A percentile compares a stretch with the other conserved stretches of the same genome.
Evolutionary conservation across 805 yeast genomes (phyloP).

Genomic region (Ogataea trehalophila): DNA sequence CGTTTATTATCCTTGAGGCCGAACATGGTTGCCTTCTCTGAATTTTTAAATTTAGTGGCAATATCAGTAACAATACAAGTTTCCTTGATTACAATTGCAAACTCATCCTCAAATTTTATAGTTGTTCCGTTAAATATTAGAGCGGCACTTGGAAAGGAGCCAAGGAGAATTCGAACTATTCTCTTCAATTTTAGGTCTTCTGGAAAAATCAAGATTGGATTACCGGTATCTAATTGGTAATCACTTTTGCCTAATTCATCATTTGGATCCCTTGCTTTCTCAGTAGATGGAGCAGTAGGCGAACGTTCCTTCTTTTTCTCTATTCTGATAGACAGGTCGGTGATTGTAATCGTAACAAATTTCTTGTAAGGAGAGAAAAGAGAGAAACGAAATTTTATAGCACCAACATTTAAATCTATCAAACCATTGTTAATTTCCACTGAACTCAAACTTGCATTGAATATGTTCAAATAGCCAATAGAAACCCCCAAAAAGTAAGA

Average conservation of each 20-base stretch:
- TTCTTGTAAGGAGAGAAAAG: conserved; percentile 10
- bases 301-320: not conserved
- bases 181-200: conserved; percentile 7
- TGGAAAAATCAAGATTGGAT: conserved; percentile 17
- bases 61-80: conserved; percentile 3
- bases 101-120: conserved; percentile 1
- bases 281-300: not conserved
- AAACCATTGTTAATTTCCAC: conserved; percentile 9
- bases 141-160: conserved; percentile 19
- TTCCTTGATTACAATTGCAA: not conserved
- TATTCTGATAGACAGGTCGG: conserved; percentile 3
- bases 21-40: not conserved
- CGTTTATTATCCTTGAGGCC: not conserved
- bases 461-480: conserved; percentile 26
- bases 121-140: conserved; percentile 12
- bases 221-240: conserved; percentile 11
- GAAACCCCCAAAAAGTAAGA: conserved; percentile 23
- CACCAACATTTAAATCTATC: conserved; percentile 1
- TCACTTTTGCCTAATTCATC: not conserved
- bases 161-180: conserved; percentile 10
- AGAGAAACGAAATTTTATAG: conserved; percentile 9
- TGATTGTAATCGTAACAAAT: conserved; percentile 8
- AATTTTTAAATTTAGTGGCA: conserved; percentile 2
- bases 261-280: not conserved
- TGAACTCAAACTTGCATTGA: conserved; percentile 18